Conservation (phyloP, 306 rosid species). For the Rosa persica region DNA sequence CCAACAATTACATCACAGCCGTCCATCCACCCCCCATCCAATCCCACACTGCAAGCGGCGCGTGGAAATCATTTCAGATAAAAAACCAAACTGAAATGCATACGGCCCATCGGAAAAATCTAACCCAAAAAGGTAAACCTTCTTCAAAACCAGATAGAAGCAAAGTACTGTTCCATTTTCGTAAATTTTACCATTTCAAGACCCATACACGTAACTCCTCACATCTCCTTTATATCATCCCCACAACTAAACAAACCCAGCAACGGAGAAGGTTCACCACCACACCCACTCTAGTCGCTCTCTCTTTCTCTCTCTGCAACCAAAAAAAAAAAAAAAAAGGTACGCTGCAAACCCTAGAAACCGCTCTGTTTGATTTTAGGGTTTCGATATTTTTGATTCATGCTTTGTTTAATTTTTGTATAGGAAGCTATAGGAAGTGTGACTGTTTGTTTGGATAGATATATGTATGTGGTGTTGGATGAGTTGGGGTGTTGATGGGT, state of each 20-base stretch:
- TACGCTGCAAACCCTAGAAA: slow-evolving; percentile 35
- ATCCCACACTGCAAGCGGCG: background rate
- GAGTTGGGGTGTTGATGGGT: slow-evolving; percentile 51
- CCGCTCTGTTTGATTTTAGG: background rate
- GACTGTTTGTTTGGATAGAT: background rate
- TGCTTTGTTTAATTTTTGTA: background rate
- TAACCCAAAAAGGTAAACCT: background rate
- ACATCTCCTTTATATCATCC: background rate
- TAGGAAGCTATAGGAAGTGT: background rate
- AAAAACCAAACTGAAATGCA: slow-evolving; percentile 1
- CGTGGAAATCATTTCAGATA: background rate
- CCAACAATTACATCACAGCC: background rate
- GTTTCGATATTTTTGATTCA: background rate
- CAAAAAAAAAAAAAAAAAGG: slow-evolving; percentile 6
- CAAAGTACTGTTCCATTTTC: background rate
- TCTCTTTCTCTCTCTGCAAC: background rate
- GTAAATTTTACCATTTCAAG: slow-evolving; percentile 11
- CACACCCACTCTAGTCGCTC: background rate
- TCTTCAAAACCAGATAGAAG: background rate
- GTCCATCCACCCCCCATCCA: background rate
- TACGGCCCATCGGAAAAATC: slow-evolving; percentile 5
- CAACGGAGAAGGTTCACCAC: background rate
- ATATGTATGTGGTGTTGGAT: slow-evolving; percentile 24
- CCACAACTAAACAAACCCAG: background rate
- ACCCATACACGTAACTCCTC: background rate